Evolutionary conservation across 2,329 filamentous ascomycete species (phyloP).

Genomic region (Hansfordia pulvinata): DNA sequence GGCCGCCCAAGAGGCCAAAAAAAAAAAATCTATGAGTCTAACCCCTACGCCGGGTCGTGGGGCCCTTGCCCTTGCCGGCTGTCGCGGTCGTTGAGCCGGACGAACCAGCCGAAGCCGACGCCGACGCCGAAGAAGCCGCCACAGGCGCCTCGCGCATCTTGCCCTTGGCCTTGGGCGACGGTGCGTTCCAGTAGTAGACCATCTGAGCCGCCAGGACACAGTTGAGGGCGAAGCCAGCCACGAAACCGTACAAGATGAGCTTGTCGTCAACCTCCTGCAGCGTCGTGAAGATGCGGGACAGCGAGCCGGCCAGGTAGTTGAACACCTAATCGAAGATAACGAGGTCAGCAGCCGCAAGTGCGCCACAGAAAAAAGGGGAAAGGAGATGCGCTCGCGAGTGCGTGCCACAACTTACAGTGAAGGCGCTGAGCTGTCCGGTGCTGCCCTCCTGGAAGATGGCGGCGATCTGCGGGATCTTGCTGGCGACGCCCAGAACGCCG

Average conservation of each 20-base stretch:
- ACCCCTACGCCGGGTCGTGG: conserved; percentile 27
- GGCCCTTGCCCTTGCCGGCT: conserved; percentile 21
- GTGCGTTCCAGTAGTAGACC: conserved; percentile 88
- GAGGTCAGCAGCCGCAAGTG: conserved; percentile 1
- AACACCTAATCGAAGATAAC: conserved; percentile 54
- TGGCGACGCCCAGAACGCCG: conserved; percentile 69
- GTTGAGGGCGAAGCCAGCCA: conserved; percentile 86
- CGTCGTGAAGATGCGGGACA: conserved; percentile 94
- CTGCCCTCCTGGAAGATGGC: conserved; percentile 75
- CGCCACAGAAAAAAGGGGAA: not conserved
- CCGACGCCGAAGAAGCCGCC: conserved; percentile 11
- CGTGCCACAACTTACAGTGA: conserved; percentile 63
- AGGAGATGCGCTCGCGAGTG: too few species aligned
- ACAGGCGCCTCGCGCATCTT: conserved; percentile 22
- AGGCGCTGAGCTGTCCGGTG: conserved; percentile 91
- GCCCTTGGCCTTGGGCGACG: conserved; percentile 26
- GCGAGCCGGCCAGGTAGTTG: conserved; percentile 88
- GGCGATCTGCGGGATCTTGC: conserved; percentile 87
- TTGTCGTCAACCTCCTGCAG: conserved; percentile 95
- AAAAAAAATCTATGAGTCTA: too few species aligned
- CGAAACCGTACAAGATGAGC: conserved; percentile 87
- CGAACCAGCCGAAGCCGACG: conserved; percentile 11
- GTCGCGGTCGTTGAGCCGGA: conserved; percentile 6
- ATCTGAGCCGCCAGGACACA: conserved; percentile 77
- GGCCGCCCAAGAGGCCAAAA: too few species aligned